These are phyloP conservation scores for Beauveria sp. DNA, from an alignment of 2,329 filamentous ascomycete genomes.

Conservation along the genomic window DNA sequence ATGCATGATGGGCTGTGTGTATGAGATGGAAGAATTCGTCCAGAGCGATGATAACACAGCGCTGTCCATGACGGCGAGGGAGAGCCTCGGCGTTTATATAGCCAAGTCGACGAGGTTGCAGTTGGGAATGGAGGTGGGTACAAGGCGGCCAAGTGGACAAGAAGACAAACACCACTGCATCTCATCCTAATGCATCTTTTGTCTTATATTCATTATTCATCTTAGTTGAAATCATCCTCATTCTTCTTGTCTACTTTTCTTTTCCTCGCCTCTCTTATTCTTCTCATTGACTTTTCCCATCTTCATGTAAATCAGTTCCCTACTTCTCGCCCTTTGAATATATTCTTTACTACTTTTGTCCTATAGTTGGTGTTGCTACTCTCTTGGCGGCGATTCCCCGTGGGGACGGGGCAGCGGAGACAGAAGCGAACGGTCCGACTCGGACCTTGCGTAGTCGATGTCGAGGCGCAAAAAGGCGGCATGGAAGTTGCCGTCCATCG, in stretches of 20 bases:
- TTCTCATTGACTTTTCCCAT: too few species aligned
- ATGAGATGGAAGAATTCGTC: slow-evolving; percentile 15
- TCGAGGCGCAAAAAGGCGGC: background rate
- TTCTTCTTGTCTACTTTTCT: too few species aligned
- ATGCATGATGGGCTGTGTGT: slow-evolving; percentile 36
- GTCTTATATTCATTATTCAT: too few species aligned
- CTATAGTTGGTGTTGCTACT: too few species aligned
- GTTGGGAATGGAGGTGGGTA: slow-evolving; percentile 5
- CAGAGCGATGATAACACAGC: background rate
- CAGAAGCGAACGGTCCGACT: slow-evolving; percentile 1
- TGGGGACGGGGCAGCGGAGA: background rate
- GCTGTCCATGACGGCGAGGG: background rate
- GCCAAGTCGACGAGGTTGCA: background rate
- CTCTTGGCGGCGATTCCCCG: background rate
- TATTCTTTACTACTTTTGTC: too few species aligned
- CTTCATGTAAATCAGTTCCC: too few species aligned
- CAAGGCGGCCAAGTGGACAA: background rate
- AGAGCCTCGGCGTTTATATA: background rate
- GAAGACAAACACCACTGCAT: too few species aligned
- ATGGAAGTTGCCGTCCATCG: background rate
- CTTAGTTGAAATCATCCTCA: too few species aligned
- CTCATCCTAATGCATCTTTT: too few species aligned
- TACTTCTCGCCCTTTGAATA: too few species aligned
- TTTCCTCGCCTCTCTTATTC: too few species aligned
- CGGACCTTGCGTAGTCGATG: background rate